Base-by-base conservation (phyloP, 163 green algal genomes). In the Smithsoniella earleae region DNA sequence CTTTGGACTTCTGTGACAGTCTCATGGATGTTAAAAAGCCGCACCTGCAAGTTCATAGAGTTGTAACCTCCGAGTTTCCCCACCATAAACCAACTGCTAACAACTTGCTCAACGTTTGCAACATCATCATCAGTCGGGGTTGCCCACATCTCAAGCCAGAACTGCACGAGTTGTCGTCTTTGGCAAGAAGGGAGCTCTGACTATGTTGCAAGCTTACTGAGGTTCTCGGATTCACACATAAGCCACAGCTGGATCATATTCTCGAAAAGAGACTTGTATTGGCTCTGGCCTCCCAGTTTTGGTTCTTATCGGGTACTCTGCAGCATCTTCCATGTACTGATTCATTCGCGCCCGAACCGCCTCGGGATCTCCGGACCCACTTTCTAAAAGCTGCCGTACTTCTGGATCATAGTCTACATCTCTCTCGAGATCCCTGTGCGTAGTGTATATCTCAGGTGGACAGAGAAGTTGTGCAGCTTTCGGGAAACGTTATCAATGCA, bases 41-140 rank as follows among this genome's bases (percentile, higher is more conserved):
- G 33, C 33, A 91, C 85, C 85, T 97, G 90, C 66, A 97, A 63
- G 81, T 96, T 96, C 2, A 75, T 45, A 2, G 82, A 84, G 80
- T 97, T 95, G 85, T 84, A 97, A 30, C 81, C 92, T 0, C 92
- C 92, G 30, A 97, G 75, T 66, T 91, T 92, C 33, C 92, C 92
- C 25, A 97, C 44, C 63, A 95, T 80, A 77, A 95, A 97, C 92
- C 92, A 97, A 31, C 81, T 82, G 66, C 84, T 81, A 3, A 97
- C 25, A 28, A 92, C 79, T n/a, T 90, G 84, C 66, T 87, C 80
- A 33, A 93, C 58, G 76, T 87, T 49, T 46, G 94, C 86, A n/a
- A 74, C 22, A 45, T 94, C 90, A 3, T 63, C 45, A 16, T 45
- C 46, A 10, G 65, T 77, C 2, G 82, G 82, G 0, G 75, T 36